phyloP scores from a whole-genome alignment of 805 yeast species.

The Clavispora fructus region DNA sequence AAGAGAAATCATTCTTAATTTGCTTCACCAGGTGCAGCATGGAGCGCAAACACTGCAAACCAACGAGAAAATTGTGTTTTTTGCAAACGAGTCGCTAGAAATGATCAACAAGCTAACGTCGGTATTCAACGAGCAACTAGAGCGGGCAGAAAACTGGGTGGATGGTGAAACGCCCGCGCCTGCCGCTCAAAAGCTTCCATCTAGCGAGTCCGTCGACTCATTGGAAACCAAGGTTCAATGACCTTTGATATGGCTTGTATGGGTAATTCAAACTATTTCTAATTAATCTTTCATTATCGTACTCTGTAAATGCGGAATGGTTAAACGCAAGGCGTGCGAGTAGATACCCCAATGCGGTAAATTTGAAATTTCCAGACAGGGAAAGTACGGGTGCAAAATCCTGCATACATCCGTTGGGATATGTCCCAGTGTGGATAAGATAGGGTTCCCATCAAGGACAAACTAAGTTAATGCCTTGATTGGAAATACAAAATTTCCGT shows the following conservation, averaged over 20 bases:
- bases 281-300: neutral
- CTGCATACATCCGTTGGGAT: neutral
- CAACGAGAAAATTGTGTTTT: constrained; percentile 65
- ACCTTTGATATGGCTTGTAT: neutral
- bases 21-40: constrained; percentile 71
- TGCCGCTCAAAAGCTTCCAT: neutral
- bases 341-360: neutral
- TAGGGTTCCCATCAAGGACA: neutral
- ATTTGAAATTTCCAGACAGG: neutral
- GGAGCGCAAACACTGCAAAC: constrained; percentile 18
- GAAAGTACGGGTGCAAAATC: neutral
- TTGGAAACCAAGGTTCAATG: neutral
- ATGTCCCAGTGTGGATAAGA: neutral
- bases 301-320: no score
- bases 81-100: constrained; percentile 86
- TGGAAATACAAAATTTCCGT: neutral
- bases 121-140: constrained; percentile 80
- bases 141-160: constrained; percentile 83
- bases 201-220: neutral
- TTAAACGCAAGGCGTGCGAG: no score
- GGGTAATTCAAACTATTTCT: neutral
- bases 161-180: constrained; percentile 26
- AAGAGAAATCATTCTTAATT: constrained; percentile 65
- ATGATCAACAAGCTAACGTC: constrained; percentile 79
- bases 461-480: neutral